phyloP scores from a whole-genome alignment of 2,329 filamentous ascomycete genomes.

The Colletotrichum sp. region DNA sequence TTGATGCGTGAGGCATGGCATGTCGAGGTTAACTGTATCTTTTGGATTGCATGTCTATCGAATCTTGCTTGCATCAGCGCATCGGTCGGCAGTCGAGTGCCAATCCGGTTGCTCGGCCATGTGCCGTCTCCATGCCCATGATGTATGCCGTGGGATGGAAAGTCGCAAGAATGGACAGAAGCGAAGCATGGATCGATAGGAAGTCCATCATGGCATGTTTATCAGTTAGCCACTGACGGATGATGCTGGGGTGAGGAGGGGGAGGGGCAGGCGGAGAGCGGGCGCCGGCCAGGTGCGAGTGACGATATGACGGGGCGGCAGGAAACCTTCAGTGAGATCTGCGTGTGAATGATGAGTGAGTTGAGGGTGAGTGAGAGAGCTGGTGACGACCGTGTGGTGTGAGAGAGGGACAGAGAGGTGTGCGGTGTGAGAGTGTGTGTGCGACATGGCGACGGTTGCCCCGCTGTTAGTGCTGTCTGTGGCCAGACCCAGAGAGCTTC shows the following conservation, averaged over 20 bases:
- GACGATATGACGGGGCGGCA: constrained; percentile 5
- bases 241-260: not conserved
- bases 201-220: constrained; percentile 14
- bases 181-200: not conserved
- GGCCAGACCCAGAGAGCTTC: not conserved
- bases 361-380: not conserved
- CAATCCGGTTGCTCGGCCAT: not conserved
- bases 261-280: not conserved
- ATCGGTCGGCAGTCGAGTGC: not conserved
- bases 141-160: not conserved
- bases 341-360: not conserved
- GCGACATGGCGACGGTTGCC: not conserved
- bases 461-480: constrained; percentile 15
- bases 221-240: constrained; percentile 14
- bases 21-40: constrained; percentile 6
- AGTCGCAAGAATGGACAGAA: not conserved
- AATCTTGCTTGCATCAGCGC: not conserved
- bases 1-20: not conserved
- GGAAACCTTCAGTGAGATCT: constrained; percentile 12
- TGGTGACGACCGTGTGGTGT: not conserved
- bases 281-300: not conserved
- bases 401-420: not conserved
- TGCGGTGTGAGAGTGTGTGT: not conserved
- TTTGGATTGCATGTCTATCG: not conserved
- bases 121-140: not conserved